Conservation (phyloP, 164 flowering plant species). For the Annona cherimola region DNA sequence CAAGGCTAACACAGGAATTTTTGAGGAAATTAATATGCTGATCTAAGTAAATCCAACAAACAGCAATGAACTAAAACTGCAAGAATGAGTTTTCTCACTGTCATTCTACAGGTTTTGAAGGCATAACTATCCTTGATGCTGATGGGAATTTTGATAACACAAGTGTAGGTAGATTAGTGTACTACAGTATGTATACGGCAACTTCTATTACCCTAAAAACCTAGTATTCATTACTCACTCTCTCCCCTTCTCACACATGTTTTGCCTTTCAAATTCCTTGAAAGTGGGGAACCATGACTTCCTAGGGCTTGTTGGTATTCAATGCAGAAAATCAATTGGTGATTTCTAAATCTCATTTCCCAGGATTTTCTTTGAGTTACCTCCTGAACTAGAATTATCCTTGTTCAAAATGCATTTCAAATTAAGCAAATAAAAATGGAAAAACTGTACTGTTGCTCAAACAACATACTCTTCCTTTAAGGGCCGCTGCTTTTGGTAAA, state of each 20-base stretch:
- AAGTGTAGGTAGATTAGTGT: not conserved
- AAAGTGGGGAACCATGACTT: not conserved
- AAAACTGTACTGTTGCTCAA: not conserved
- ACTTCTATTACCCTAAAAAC: no score
- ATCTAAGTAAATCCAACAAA: not conserved
- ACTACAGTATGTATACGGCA: no score
- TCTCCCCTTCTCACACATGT: no score
- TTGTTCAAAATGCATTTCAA: not conserved
- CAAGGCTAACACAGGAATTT: not conserved
- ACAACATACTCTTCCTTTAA: constrained; percentile 27
- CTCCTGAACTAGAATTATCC: constrained; percentile 1
- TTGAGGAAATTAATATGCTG: not conserved
- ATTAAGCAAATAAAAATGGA: not conserved
- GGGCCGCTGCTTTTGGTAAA: constrained; percentile 7
- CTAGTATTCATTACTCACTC: no score
- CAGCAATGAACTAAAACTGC: not conserved
- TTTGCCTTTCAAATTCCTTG: no score
- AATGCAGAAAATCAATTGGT: not conserved
- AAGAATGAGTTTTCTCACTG: not conserved
- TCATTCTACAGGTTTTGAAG: not conserved
- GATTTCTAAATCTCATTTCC: not conserved
- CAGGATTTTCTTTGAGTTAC: not conserved
- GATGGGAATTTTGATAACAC: not conserved
- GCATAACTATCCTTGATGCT: not conserved
- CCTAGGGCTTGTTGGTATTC: not conserved